A percentile compares a stretch with the other conserved stretches of the same genome.
Conservation (phyloP, 257 asterid species). For the Ilex aquifolium region DNA sequence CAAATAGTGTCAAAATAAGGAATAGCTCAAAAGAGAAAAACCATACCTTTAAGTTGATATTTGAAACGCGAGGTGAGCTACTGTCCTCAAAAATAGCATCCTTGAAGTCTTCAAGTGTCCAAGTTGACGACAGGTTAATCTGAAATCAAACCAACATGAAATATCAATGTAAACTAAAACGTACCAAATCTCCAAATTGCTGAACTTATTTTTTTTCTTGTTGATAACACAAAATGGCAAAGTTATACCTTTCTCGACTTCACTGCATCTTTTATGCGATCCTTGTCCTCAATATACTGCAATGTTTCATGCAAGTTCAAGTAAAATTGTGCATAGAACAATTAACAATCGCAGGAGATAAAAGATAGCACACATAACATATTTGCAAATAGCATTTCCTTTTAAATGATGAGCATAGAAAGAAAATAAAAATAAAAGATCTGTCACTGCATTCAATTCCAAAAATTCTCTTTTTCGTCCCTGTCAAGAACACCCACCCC, state of each 20-base stretch:
- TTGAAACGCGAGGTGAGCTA: conserved; percentile 42
- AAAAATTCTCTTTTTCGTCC: no score
- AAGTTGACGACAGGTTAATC: conserved; percentile 55
- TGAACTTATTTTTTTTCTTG: no score
- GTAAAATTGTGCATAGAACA: not conserved
- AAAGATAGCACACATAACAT: not conserved
- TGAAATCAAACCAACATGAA: conserved; percentile 19
- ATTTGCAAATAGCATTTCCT: no score
- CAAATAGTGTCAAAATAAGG: not conserved
- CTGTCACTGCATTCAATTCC: no score
- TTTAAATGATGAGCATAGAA: no score
- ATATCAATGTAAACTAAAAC: conserved; percentile 6
- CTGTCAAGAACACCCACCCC: no score
- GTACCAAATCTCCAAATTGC: conserved; percentile 4
- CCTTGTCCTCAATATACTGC: conserved; percentile 88
- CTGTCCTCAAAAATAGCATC: conserved; percentile 39
- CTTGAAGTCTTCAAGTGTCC: conserved; percentile 72
- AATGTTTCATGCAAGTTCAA: conserved; percentile 8
- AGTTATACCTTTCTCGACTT: conserved; percentile 54
- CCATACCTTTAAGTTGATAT: conserved; percentile 64
- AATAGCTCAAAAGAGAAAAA: conserved; percentile 8
- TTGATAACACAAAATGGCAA: conserved; percentile 7
- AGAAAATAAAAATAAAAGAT: no score
- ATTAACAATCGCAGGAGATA: conserved; percentile 7
- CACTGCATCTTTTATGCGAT: conserved; percentile 60